These are phyloP conservation scores for Capronia americana DNA, from an alignment of 2,329 filamentous ascomycete species.

Conservation along the genomic window DNA sequence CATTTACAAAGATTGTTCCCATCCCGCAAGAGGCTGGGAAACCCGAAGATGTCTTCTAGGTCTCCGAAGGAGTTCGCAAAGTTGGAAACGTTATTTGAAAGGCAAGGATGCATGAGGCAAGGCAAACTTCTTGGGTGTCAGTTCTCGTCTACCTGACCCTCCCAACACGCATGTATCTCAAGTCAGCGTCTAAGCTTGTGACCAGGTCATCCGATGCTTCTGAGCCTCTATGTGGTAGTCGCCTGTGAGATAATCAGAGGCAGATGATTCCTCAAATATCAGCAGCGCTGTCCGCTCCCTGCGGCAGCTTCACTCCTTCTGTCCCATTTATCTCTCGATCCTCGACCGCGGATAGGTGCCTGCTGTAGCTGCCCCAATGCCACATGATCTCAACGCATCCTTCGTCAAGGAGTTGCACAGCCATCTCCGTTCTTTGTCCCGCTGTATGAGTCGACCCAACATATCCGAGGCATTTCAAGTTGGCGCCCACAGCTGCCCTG, in stretches of 20 bases:
- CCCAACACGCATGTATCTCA: not conserved
- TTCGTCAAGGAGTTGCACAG: constrained; percentile 69
- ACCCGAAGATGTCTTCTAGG: constrained; percentile 33
- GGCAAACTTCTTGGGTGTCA: not conserved
- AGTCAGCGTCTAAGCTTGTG: not conserved
- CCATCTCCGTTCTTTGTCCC: constrained; percentile 69
- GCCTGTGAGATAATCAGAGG: not conserved
- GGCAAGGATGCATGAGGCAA: not conserved
- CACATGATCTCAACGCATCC: constrained; percentile 68
- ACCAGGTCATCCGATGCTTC: not conserved
- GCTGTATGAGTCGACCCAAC: constrained; percentile 74
- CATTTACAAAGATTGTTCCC: constrained; percentile 31
- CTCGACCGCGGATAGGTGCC: not conserved
- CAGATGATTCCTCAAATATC: not conserved
- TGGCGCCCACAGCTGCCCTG: constrained; percentile 75
- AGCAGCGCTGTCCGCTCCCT: constrained; percentile 10
- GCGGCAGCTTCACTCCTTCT: not conserved
- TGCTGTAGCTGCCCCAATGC: constrained; percentile 54
- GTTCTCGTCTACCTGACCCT: not conserved
- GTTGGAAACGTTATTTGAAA: not conserved
- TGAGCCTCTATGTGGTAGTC: not conserved
- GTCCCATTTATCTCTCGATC: not conserved
- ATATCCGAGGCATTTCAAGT: constrained; percentile 83
- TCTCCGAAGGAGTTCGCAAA: not conserved
- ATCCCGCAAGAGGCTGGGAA: constrained; percentile 31